Percentiles rank a stretch among this genome's conserved stretches.
Evolutionary conservation across 2,329 filamentous ascomycete species (phyloP).

Genomic region (Fusarium cicatricum): DNA sequence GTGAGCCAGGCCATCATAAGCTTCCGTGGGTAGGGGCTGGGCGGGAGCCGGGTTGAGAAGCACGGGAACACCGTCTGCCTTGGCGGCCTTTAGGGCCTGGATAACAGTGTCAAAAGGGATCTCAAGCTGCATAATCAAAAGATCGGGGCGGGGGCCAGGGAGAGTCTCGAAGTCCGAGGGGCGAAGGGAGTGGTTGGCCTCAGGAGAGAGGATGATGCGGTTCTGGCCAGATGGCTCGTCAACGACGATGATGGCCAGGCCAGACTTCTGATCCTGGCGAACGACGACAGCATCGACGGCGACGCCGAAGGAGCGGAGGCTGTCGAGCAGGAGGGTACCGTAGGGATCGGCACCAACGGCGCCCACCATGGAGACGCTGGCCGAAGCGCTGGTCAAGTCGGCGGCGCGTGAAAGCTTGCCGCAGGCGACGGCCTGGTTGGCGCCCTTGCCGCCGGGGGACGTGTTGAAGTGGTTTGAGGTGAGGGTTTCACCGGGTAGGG

Average conservation of each 20-base stretch:
- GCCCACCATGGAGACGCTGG: conserved; percentile 73
- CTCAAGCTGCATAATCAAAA: conserved; percentile 82
- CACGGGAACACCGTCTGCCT: conserved; percentile 62
- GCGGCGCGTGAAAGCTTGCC: conserved; percentile 75
- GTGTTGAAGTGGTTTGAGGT: conserved; percentile 80
- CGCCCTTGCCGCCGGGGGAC: conserved; percentile 90
- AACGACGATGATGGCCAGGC: conserved; percentile 79
- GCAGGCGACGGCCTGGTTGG: conserved; percentile 93
- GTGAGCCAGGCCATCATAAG: conserved; percentile 75
- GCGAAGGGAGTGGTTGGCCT: conserved; percentile 68
- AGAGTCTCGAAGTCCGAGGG: conserved; percentile 48
- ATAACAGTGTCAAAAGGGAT: conserved; percentile 73
- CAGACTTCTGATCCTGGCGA: conserved; percentile 61
- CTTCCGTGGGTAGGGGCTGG: conserved; percentile 69
- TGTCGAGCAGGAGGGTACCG: conserved; percentile 64
- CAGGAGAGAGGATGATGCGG: conserved; percentile 76
- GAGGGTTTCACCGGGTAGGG: conserved; percentile 85
- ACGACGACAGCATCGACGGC: conserved; percentile 63
- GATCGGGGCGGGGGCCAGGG: conserved; percentile 57
- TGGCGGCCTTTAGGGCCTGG: conserved; percentile 63
- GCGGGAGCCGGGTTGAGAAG: conserved; percentile 90
- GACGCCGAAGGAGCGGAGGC: conserved; percentile 69
- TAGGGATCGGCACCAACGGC: conserved; percentile 76
- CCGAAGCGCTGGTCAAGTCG: conserved; percentile 46
- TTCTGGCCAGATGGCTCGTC: conserved; percentile 78